Evolutionary conservation across 805 yeast species (phyloP), one percentile per base, ranked within the genome.

Genomic region (Cephaloascus albidus): DNA sequence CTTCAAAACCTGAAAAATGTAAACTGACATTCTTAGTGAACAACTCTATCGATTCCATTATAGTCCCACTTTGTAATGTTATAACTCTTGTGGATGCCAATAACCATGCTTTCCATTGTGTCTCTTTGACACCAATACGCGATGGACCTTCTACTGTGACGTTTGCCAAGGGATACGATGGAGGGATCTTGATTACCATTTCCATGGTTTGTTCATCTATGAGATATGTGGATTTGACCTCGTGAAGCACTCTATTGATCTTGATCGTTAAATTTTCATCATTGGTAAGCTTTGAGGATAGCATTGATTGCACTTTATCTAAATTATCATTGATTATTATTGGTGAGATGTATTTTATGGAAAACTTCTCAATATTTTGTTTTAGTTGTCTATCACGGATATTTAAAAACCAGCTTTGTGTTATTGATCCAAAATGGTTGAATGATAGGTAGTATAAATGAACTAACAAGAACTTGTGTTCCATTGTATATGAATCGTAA

Each of bases 81-180:
- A 87, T 77, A 6, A 86, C 79, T 41, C 88, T 74, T 53, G 88
- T 96, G 3, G 95, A 86, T 3, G 96, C 89, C 56, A 90, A 66
- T 16, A 90, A 62, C 97, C 97, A 93, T 2, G 95, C 87, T 49
- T 86, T 82, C 95, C 96, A 89, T 58, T 85, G 88, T 44, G 76
- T 78, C 49, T 90, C 97, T 46, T 83, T 85, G 14, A 90, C 94
- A 17, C 97, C 97, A 27, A 87, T 72, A 44, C 95, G 68, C 36
- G 76, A 68, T 0, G 87, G 76, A 3, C 96, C 97, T 36, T 75
- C 76, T 1, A 93, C 88, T 6, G 67, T 64, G 8, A 93, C 81
- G 45, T 76, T 81, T 2, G 78, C 73, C 33, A 90, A 70, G 8
- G 99, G 99, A 49, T 78, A 93, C 32, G 76, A 72, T 0, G 65